These are phyloP conservation scores for Porcisia hertigi DNA, from an alignment of 208 protist genomes.

Conservation along the genomic window DNA sequence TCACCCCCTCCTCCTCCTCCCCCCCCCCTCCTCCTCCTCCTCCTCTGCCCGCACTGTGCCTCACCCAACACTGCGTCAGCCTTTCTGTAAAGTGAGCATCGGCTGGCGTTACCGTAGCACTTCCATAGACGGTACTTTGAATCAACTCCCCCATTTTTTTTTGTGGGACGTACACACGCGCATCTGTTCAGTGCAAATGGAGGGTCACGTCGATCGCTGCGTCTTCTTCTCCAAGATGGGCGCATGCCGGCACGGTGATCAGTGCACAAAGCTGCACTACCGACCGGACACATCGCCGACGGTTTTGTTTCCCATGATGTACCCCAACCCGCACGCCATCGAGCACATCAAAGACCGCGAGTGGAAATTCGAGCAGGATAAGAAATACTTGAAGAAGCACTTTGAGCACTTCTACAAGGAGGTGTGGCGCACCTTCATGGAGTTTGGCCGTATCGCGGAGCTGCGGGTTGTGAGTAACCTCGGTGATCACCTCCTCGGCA, in stretches of 20 bases:
- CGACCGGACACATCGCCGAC: constrained; percentile 93
- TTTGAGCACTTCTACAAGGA: constrained; percentile 98
- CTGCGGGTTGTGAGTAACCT: constrained; percentile 97
- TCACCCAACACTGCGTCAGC: not conserved
- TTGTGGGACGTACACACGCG: not conserved
- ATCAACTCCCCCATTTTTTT: not conserved
- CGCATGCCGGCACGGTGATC: constrained; percentile 97
- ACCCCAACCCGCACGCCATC: constrained; percentile 90
- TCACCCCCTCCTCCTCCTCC: too few species aligned
- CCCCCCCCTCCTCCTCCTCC: not conserved
- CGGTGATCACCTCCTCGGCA: constrained; percentile 96
- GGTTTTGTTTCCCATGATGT: constrained; percentile 97
- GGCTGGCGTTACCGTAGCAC: not conserved
- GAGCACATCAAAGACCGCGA: constrained; percentile 64
- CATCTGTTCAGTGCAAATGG: not conserved
- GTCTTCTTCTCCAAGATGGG: constrained; percentile 98
- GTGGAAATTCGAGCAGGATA: constrained; percentile 64
- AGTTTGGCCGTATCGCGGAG: constrained; percentile 94
- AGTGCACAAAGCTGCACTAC: constrained; percentile 95
- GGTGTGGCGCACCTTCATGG: constrained; percentile 93
- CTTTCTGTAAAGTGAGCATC: not conserved
- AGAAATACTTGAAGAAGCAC: constrained; percentile 91
- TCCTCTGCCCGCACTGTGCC: too few species aligned
- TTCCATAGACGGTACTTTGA: not conserved
- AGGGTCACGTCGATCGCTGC: constrained; percentile 57